Conservation (phyloP, 495 filamentous ascomycete species). For the Recurvomyces mirabilis region DNA sequence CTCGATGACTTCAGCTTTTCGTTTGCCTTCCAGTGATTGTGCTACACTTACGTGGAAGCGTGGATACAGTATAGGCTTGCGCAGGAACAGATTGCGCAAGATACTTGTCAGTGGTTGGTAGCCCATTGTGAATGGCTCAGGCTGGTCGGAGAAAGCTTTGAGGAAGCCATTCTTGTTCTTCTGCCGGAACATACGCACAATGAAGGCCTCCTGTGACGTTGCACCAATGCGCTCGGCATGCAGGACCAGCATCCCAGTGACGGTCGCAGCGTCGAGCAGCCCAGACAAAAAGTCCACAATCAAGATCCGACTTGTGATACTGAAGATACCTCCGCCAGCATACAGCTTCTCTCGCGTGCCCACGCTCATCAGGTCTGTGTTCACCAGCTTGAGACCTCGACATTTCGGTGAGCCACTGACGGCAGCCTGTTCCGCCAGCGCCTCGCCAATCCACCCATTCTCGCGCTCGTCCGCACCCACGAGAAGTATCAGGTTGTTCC, state of each 20-base stretch:
- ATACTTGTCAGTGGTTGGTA: slow-evolving; percentile 84
- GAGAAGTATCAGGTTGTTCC: slow-evolving; percentile 80
- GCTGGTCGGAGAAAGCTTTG: slow-evolving; percentile 92
- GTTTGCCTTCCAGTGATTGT: slow-evolving; percentile 75
- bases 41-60: slow-evolving; percentile 88
- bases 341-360: slow-evolving; percentile 82
- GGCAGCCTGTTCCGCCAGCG: slow-evolving; percentile 85
- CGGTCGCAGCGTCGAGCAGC: slow-evolving; percentile 66
- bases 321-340: slow-evolving; percentile 77
- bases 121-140: slow-evolving; percentile 80
- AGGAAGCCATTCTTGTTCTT: slow-evolving; percentile 87
- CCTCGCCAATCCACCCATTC: slow-evolving; percentile 49
- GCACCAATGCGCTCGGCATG: slow-evolving; percentile 82
- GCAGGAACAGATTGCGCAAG: slow-evolving; percentile 85
- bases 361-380: slow-evolving; percentile 86
- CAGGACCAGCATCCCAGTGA: slow-evolving; percentile 78
- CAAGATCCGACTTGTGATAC: slow-evolving; percentile 89
- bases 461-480: slow-evolving; percentile 88
- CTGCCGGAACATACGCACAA: slow-evolving; percentile 84
- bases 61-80: slow-evolving; percentile 82
- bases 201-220: slow-evolving; percentile 88
- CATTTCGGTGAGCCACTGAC: slow-evolving; percentile 66
- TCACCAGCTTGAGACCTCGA: slow-evolving; percentile 78
- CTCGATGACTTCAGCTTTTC: slow-evolving; percentile 94
- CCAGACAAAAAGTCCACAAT: slow-evolving; percentile 84